Base-by-base conservation (phyloP, 2,329 filamentous ascomycete species). In the Aspergillus floridensis region DNA sequence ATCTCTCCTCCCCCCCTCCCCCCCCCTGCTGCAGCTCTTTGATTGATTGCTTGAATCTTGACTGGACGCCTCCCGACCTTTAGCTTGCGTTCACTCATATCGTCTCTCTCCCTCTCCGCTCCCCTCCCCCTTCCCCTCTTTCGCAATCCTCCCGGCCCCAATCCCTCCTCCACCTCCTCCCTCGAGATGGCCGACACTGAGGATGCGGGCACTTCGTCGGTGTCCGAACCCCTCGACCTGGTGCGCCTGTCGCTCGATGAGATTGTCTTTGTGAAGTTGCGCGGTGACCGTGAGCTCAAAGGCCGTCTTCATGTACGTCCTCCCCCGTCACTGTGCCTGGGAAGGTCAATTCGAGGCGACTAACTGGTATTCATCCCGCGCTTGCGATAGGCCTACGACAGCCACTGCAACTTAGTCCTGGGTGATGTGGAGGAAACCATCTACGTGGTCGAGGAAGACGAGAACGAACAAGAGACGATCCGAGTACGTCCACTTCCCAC, bases 371-470 rank as follows among this genome's bases (percentile, higher is more conserved):
- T 61, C 38, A 59, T 31, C 6, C 29, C 22, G 11, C 16, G 6
- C 22, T 12, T 26, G 5, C 6, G 48, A 11, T 63, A 99, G 95
- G 95, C 95, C 58, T 99, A 99, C 75, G 95, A 99, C 74, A 96
- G 92, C 72, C 95, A 99, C 77, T 99, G 96, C 84, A 99, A 99
- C 73, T 79, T 99, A 49, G 92, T 99, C 5, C 84, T 99, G 5
- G 93, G 95, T 57, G 95, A 99, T 66, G 95, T 98, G 4, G 92
- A 97, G 73, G 95, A 99, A 82, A 98, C 93, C 6, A 92, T 99
- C 66, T 99, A 96, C 74, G 83, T 93, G 35, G 88, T 96, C 4
- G 93, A 96, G 60, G 93, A 96, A 61, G 91, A 96, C 46, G 86
- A 89, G 16, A 89, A 92, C 22, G 88, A 90, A 59, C 88, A 84